Evolutionary conservation across 2,329 filamentous ascomycete genomes (phyloP).

Genomic region (Cladosporium sp.): DNA sequence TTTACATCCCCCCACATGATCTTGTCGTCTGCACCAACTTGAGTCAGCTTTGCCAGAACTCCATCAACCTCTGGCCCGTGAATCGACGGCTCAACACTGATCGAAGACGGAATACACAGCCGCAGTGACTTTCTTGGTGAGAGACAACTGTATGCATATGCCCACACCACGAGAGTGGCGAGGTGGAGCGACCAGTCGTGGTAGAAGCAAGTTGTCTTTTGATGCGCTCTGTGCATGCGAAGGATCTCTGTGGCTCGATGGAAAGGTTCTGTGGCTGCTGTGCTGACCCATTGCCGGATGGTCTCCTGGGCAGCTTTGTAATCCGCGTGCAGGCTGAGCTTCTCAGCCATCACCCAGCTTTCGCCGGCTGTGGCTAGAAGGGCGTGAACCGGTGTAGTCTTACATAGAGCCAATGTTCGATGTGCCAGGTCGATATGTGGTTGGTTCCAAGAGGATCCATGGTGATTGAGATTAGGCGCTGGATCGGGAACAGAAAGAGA

Average conservation of each 20-base stretch:
- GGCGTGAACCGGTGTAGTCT: slow-evolving; percentile 34
- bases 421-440: neutral
- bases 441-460: neutral
- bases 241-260: slow-evolving; percentile 25
- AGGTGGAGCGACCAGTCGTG: slow-evolving; percentile 29
- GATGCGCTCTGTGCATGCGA: slow-evolving; percentile 17
- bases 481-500: neutral
- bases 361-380: slow-evolving; percentile 43
- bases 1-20: slow-evolving; percentile 17
- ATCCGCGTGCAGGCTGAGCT: slow-evolving; percentile 33
- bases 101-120: slow-evolving; percentile 12
- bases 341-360: slow-evolving; percentile 43
- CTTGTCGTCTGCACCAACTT: neutral
- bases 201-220: slow-evolving; percentile 21
- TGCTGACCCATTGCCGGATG: slow-evolving; percentile 33
- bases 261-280: slow-evolving; percentile 16
- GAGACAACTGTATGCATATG: slow-evolving; percentile 17
- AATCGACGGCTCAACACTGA: neutral
- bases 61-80: slow-evolving; percentile 17
- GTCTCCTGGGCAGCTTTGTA: slow-evolving; percentile 31
- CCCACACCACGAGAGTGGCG: slow-evolving; percentile 29
- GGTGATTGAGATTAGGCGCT: neutral
- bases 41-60: slow-evolving; percentile 8
- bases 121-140: slow-evolving; percentile 6
- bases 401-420: neutral